A percentile compares a stretch with the other conserved stretches of the same genome.
Evolutionary conservation across 371 early-diverging fungal species (phyloP).

Genomic region (Apophysomyces ossiformis): DNA sequence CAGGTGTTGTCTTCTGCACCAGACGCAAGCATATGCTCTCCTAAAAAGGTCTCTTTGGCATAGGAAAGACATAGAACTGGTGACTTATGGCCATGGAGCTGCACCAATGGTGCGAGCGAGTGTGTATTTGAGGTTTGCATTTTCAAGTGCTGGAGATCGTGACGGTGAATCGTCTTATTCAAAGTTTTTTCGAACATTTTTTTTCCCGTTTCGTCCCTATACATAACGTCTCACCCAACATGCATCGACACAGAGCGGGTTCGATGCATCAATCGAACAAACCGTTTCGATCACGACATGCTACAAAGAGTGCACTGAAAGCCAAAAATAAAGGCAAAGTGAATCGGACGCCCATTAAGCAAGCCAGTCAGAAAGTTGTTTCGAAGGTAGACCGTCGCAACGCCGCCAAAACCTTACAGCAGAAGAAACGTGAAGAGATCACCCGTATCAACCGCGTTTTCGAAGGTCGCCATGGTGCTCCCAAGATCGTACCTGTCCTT

Average conservation of each 20-base stretch:
- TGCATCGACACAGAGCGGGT: conserved; percentile 68
- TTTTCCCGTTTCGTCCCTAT: background rate
- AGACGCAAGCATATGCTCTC: conserved; percentile 23
- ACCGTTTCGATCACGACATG: conserved; percentile 91
- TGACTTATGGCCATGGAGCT: conserved; percentile 21
- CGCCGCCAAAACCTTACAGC: conserved; percentile 78
- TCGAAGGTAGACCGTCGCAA: conserved; percentile 86
- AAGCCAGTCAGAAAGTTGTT: conserved; percentile 44
- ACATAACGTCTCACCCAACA: conserved; percentile 11
- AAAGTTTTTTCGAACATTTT: conserved; percentile 3
- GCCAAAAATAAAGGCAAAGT: conserved; percentile 86
- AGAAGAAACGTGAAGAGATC: conserved; percentile 81
- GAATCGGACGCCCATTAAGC: conserved; percentile 66
- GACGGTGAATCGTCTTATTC: conserved; percentile 1
- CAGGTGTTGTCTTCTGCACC: conserved; percentile 51
- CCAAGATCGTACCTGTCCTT: conserved; percentile 81
- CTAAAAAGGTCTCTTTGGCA: conserved; percentile 14
- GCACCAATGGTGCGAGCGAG: conserved; percentile 17
- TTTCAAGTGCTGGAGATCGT: background rate
- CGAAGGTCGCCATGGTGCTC: conserved; percentile 80
- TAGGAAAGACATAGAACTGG: conserved; percentile 22
- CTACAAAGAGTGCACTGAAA: conserved; percentile 79
- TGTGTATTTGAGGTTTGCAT: background rate
- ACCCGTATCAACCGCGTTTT: conserved; percentile 75
- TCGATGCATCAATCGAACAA: conserved; percentile 91